A percentile compares a stretch with the other conserved stretches of the same genome.
These are phyloP conservation scores for Lindgomyces ingoldianus DNA, from an alignment of 495 filamentous ascomycete species.

Conservation along the genomic window DNA sequence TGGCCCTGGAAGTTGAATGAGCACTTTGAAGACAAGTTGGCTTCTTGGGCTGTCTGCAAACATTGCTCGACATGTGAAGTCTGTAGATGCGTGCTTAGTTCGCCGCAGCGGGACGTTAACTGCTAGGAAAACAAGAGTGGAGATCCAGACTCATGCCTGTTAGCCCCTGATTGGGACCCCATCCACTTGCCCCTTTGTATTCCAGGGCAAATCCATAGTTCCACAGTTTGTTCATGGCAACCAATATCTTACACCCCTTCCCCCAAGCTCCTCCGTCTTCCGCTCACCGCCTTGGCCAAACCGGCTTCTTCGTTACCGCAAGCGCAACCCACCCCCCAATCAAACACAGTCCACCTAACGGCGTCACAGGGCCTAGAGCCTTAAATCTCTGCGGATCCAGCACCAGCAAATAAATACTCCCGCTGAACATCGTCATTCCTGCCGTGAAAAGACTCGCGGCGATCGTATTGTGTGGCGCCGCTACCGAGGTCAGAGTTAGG, in stretches of 20 bases:
- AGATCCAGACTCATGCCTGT: no score
- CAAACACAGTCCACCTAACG: conserved; percentile 60
- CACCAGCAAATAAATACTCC: conserved; percentile 60
- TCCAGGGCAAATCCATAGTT: no score
- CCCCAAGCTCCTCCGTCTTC: background rate
- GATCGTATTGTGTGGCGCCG: conserved; percentile 47
- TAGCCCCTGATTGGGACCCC: no score
- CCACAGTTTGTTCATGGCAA: no score
- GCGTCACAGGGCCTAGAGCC: conserved; percentile 60
- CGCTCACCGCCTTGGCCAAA: background rate
- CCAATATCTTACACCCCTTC: background rate
- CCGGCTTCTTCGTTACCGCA: conserved; percentile 45
- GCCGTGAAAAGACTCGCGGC: conserved; percentile 46
- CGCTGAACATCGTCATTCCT: conserved; percentile 58
- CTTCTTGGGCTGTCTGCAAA: no score
- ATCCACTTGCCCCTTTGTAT: no score
- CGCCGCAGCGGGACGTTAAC: no score
- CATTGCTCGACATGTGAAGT: no score
- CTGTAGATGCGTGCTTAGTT: no score
- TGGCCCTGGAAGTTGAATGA: no score
- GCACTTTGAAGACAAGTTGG: no score
- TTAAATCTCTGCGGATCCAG: conserved; percentile 58
- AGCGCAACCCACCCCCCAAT: conserved; percentile 59
- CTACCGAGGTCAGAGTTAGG: conserved; percentile 54
- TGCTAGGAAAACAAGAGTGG: no score